A percentile compares a stretch with the other conserved stretches of the same genome.
Conservation (phyloP, 2,329 filamentous ascomycete genomes). For the Trichoderma atrobrunneum region DNA sequence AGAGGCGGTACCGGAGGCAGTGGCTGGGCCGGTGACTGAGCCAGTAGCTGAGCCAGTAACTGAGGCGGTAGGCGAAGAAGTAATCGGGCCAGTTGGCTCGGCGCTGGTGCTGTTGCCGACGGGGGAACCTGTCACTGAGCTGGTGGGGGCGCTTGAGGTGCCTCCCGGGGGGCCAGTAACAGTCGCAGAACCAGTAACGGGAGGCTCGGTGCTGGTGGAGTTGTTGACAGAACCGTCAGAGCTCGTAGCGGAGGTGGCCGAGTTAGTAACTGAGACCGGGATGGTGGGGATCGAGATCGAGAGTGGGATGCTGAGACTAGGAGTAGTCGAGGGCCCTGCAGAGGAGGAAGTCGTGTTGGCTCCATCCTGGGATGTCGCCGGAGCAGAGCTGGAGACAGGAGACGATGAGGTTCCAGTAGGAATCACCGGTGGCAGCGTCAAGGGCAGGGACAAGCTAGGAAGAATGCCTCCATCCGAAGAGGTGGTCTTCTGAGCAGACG, state of each 20-base stretch:
- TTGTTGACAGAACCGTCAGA: slow-evolving; percentile 6
- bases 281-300: slow-evolving; percentile 15
- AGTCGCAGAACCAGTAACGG: slow-evolving; percentile 5
- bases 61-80: background rate
- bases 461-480: slow-evolving; percentile 19
- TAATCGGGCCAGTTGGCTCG: background rate
- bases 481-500: slow-evolving; percentile 12
- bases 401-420: background rate
- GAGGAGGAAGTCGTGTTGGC: slow-evolving; percentile 11
- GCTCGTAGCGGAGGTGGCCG: background rate
- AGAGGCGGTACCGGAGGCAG: background rate
- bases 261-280: background rate
- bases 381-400: background rate
- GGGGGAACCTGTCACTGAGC: background rate
- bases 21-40: background rate
- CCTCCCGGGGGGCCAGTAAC: background rate
- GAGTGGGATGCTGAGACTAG: slow-evolving; percentile 16
- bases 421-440: slow-evolving; percentile 12
- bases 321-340: background rate
- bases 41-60: background rate
- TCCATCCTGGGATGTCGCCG: slow-evolving; percentile 20
- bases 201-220: slow-evolving; percentile 12
- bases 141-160: background rate
- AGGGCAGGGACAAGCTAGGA: slow-evolving; percentile 1
- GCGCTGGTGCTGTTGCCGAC: background rate